These are phyloP conservation scores for Prillingera fragicola DNA, from an alignment of 1,284 basidiomycete species.

Conservation along the genomic window DNA sequence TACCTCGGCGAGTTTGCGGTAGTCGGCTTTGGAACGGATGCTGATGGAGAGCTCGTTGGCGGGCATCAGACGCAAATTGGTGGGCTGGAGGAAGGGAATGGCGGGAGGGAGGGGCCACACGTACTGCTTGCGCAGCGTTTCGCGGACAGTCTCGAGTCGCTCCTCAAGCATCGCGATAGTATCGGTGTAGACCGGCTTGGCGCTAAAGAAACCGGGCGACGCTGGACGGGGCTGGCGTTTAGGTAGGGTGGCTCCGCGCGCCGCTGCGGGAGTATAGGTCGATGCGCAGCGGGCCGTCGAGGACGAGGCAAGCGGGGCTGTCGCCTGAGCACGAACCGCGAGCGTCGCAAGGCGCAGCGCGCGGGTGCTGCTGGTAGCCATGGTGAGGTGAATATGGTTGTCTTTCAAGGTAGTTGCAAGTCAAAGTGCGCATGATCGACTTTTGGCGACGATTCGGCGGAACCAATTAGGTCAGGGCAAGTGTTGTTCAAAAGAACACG, in stretches of 20 bases:
- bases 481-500: neutral
- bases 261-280: conserved; percentile 3
- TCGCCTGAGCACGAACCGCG: too few relatives aligned
- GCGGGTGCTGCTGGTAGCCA: conserved; percentile 4
- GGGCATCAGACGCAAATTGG: conserved; percentile 61
- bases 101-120: conserved; percentile 73
- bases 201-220: conserved; percentile 81
- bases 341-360: conserved; percentile 6
- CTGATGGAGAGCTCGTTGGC: conserved; percentile 60
- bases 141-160: conserved; percentile 58
- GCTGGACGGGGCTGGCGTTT: conserved; percentile 39
- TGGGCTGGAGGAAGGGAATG: conserved; percentile 58
- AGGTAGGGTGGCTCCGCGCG: neutral
- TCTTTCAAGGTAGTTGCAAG: neutral
- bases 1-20: conserved; percentile 61
- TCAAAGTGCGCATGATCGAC: conserved; percentile 1
- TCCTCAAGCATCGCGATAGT: conserved; percentile 63
- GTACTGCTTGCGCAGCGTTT: conserved; percentile 60
- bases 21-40: conserved; percentile 66
- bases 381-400: neutral
- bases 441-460: conserved; percentile 5
- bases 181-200: conserved; percentile 70
- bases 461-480: neutral
- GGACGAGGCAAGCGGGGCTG: neutral
- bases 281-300: conserved; percentile 11